Evolutionary conservation across 169 alveolate species (phyloP).

Genomic region (Plasmodium gallinaceum): DNA sequence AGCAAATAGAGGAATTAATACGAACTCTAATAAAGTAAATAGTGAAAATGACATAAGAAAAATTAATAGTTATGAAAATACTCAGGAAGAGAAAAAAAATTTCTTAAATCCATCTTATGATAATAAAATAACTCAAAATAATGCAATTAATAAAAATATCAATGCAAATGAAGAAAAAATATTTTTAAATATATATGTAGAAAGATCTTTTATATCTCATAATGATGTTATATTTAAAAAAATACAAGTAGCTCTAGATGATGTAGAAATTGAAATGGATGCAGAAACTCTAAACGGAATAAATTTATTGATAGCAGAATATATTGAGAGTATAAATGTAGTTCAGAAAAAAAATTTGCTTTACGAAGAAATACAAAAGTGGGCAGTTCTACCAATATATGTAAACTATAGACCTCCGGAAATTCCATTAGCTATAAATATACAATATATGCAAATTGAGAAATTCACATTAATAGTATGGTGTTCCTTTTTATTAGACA

Average conservation of each 20-base stretch:
- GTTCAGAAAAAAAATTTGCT: slow-evolving; percentile 57
- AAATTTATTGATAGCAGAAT: slow-evolving; percentile 65
- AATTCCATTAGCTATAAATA: slow-evolving; percentile 84
- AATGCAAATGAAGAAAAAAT: slow-evolving; percentile 61
- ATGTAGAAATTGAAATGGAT: slow-evolving; percentile 86
- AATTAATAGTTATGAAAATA: slow-evolving; percentile 31
- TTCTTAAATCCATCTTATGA: neutral
- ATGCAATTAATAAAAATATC: slow-evolving; percentile 16
- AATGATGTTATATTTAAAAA: slow-evolving; percentile 85
- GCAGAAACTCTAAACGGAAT: slow-evolving; percentile 75
- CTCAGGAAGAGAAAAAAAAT: neutral
- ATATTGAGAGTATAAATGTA: slow-evolving; percentile 59
- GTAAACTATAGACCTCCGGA: slow-evolving; percentile 80
- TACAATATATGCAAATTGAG: slow-evolving; percentile 86
- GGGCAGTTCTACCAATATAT: slow-evolving; percentile 77
- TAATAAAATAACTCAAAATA: neutral
- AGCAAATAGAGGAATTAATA: slow-evolving; percentile 80
- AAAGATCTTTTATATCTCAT: slow-evolving; percentile 85
- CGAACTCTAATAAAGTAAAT: neutral
- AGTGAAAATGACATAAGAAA: slow-evolving; percentile 8
- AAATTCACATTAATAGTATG: slow-evolving; percentile 85
- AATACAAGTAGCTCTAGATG: slow-evolving; percentile 85
- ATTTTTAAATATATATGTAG: slow-evolving; percentile 86
- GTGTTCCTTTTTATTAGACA: slow-evolving; percentile 89
- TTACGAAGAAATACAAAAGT: slow-evolving; percentile 73